Evolutionary conservation across 1,284 basidiomycete species (phyloP).

Genomic region (Uromyces viciae-fabae): DNA sequence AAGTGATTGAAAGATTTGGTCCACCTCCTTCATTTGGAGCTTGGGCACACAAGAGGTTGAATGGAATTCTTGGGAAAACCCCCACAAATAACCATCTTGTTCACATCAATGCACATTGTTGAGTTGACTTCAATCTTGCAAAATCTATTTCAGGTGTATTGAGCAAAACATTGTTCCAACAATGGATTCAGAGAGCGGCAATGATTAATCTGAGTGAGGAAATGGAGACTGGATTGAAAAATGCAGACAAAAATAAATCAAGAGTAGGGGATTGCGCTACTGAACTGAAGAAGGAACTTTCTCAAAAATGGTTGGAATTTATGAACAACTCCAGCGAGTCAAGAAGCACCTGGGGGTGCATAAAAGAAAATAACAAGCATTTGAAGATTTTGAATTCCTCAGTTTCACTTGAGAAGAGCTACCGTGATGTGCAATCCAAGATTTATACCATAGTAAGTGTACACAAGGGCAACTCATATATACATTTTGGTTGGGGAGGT

Average conservation of each 20-base stretch:
- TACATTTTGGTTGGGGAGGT: neutral
- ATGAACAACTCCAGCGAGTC: neutral
- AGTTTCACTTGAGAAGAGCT: neutral
- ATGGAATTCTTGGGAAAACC: conserved; percentile 13
- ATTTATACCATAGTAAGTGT: neutral
- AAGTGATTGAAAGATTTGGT: conserved; percentile 18
- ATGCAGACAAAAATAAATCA: neutral
- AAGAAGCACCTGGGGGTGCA: neutral
- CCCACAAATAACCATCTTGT: conserved; percentile 10
- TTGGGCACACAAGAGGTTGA: conserved; percentile 13
- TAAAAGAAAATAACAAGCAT: neutral
- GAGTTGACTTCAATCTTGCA: neutral
- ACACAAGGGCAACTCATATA: conserved; percentile 5
- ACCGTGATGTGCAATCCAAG: neutral
- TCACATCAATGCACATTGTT: neutral
- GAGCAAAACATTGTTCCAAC: conserved; percentile 13
- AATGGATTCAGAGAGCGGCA: neutral
- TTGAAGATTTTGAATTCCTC: neutral
- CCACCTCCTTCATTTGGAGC: conserved; percentile 18
- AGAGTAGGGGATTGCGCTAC: neutral
- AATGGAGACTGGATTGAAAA: neutral
- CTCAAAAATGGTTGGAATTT: neutral
- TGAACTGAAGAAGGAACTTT: neutral
- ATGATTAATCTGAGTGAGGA: neutral
- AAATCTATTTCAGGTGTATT: neutral